Evolutionary conservation across 495 filamentous ascomycete species (phyloP), one percentile per base, ranked within the genome.

Genomic region (Neurospora tetrasperma): DNA sequence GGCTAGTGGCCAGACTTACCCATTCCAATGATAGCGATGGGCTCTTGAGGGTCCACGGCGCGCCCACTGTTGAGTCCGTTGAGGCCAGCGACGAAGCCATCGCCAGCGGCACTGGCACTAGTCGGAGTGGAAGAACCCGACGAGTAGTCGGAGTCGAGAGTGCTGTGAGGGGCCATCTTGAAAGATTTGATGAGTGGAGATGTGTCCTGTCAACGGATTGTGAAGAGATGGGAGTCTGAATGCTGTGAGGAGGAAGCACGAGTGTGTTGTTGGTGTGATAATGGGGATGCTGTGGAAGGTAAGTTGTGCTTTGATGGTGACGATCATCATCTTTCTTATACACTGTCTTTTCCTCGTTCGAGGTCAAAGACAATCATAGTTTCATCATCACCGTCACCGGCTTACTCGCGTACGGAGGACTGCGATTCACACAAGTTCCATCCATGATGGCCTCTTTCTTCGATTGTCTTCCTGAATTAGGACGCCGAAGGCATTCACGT

Each of bases 11-110:
- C 7, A 7, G 18, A 70, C 71, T 5, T 39, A 42, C 79, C 78
- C 75, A 87, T 81, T 38, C 88, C 86, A 35, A 89, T 75, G 39
- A 89, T 79, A 40, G 87, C 87, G 48, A 89, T 87, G 20, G 79
- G 80, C 73, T 79, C 78, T 42, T 40, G 69, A 20, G 35, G 35
- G 9, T 70, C 35, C 14, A 35, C 27, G 54, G 27, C 5, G 54
- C 54, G 54, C 54, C 54, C 54, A 66, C 14, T 14, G 54, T 66
- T 35, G 9, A 66, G 54, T 66, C 54, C 54, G 54, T 66, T 66
- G 54, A 66, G 54, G 54, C 54, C 54, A 12, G 27, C 27, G 54
- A 18, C 27, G 27, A 66, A 66, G 54, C 54, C 54, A 66, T 66
- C 54, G 42, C 42, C 42, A 43, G 42, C 42, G 43, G 43, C 43